A percentile compares a stretch with the other conserved stretches of the same genome.
Evolutionary conservation across 345 rosid genomes (phyloP).

Genomic region (Moringa oleifera): DNA sequence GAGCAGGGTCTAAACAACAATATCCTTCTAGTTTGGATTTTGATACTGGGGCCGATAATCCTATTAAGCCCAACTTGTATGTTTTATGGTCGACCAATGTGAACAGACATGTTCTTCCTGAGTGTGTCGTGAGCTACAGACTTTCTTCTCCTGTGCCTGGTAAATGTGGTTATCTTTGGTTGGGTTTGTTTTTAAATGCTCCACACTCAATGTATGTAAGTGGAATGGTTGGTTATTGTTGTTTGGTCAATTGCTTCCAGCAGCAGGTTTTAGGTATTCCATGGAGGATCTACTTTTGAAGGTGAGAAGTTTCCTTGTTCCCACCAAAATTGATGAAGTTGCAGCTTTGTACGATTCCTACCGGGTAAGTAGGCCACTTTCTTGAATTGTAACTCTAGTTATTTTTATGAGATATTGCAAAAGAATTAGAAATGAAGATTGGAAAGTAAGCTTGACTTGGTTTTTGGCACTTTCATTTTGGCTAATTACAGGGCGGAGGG

Average conservation of each 20-base stretch:
- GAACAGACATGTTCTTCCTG: slow-evolving; percentile 42
- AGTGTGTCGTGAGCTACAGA: slow-evolving; percentile 42
- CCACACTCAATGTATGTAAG: no score
- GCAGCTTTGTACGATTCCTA: no score
- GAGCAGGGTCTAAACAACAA: slow-evolving; percentile 32
- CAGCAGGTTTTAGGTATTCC: slow-evolving; percentile 12
- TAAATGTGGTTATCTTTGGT: slow-evolving; percentile 12
- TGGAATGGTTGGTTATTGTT: slow-evolving; percentile 1
- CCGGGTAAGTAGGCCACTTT: no score
- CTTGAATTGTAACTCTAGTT: no score
- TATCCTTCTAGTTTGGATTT: slow-evolving; percentile 28
- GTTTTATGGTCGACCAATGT: slow-evolving; percentile 38
- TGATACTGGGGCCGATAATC: slow-evolving; percentile 44
- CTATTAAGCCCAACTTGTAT: slow-evolving; percentile 29
- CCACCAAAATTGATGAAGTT: slow-evolving; percentile 30
- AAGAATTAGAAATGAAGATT: background rate
- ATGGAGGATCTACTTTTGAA: slow-evolving; percentile 27
- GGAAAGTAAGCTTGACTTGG: background rate
- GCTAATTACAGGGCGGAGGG: slow-evolving; percentile 28
- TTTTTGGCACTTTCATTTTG: slow-evolving; percentile 2
- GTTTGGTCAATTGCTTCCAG: slow-evolving; percentile 20
- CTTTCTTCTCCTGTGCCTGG: slow-evolving; percentile 23
- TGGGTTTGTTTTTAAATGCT: background rate
- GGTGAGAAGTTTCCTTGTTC: slow-evolving; percentile 33
- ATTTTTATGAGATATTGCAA: background rate